Conservation (phyloP, 106 monocot genomes). For the Amphibolis antarctica region DNA sequence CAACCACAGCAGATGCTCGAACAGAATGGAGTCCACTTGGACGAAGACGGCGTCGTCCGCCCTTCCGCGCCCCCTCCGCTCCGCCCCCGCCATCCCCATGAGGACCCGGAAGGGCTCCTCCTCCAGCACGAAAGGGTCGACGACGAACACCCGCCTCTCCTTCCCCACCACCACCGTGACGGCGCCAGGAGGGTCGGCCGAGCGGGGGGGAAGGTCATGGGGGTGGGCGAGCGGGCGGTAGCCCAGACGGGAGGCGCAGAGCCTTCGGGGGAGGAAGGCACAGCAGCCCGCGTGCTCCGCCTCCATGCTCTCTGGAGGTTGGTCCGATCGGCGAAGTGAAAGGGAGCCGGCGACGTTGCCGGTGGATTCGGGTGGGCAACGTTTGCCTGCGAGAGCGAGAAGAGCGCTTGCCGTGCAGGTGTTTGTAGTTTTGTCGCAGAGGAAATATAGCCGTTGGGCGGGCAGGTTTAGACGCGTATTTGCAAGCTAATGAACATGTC, state of each 20-base stretch:
- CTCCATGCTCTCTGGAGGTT: too few species aligned
- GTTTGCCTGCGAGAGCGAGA: too few species aligned
- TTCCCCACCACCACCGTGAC: constrained; percentile 63
- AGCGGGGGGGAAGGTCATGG: too few species aligned
- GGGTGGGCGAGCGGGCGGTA: constrained; percentile 27
- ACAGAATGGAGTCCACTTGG: constrained; percentile 57
- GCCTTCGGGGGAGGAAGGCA: constrained; percentile 37
- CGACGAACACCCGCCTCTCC: constrained; percentile 54
- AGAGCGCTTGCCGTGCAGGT: too few species aligned
- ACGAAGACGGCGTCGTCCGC: constrained; percentile 33
- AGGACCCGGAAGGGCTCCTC: constrained; percentile 46
- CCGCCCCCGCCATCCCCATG: constrained; percentile 31
- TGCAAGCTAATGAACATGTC: too few species aligned
- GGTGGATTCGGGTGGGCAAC: too few species aligned
- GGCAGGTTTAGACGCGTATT: too few species aligned
- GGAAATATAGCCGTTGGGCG: too few species aligned
- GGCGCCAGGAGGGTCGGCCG: not conserved
- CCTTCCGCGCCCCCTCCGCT: not conserved
- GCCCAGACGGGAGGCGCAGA: constrained; percentile 26
- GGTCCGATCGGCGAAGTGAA: too few species aligned
- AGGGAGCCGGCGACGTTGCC: too few species aligned
- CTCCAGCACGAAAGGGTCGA: constrained; percentile 48
- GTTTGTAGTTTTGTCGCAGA: too few species aligned
- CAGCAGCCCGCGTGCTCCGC: too few species aligned
- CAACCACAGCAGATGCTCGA: constrained; percentile 86